Evolutionary conservation across 2,329 filamentous ascomycete genomes (phyloP), one percentile per base, ranked within the genome.

Genomic region (Sporothrix schenckii): DNA sequence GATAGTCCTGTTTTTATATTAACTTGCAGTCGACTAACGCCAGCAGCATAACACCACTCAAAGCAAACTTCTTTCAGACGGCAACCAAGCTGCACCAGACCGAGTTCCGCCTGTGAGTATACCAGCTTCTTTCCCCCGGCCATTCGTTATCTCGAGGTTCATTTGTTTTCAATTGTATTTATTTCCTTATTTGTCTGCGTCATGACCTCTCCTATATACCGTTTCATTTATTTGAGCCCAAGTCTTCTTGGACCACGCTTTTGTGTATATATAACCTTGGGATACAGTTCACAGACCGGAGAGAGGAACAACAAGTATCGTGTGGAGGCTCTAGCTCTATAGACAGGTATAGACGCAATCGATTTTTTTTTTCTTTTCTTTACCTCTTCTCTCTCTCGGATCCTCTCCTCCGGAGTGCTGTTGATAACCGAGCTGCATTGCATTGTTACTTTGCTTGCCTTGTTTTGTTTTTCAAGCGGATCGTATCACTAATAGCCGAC

Each of bases 1-100:
- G 19, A n/a, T 27, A 6, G 0, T 56, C 65, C 47, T 4, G 10
- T 24, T 24, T 53, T 66, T 7, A 11, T 14, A 4, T 21, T 16
- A 2, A 34, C 34, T 34, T 39, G 5, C 30, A 11, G 53, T 54
- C 10, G 5, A 14, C 61, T 75, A 41, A 21, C 44, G 27, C 4
- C 16, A 53, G 6, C 73, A 97, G 93, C 80, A 89, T 99, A 70
- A 97, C 95, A 4, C 92, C 94, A 16, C 80, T 98, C 74, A 92
- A 92, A 79, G 94, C 94, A 54, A 97, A 97, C 80, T 99, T 97
- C 80, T 93, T 92, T 87, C 92, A 94, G 79, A 85, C 87, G 13
- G 81, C 84, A 52, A 83, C 87, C 72, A 84, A 89, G 72, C 83
- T 89, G 75, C 83, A 89, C 73, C 85, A 89, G 76, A 85, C 85